A percentile compares a stretch with the other conserved stretches of the same genome.
phyloP scores from a whole-genome alignment of 164 flowering plant species.

The Kalanchoe fedtschenkoi region DNA sequence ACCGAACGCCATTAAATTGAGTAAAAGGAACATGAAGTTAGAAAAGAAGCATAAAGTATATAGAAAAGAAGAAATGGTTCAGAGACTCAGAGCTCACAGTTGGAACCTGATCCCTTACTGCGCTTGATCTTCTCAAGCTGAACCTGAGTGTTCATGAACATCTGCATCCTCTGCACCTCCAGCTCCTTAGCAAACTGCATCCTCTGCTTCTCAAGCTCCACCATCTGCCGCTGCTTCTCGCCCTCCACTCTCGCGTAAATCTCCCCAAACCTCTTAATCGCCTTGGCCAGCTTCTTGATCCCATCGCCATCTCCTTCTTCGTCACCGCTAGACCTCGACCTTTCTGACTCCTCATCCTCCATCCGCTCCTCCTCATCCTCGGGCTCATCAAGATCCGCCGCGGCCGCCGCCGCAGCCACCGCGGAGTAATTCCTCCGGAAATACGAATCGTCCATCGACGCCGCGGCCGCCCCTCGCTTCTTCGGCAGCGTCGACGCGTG shows the following conservation, averaged over 20 bases:
- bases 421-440: constrained; percentile 47
- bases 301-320: constrained; percentile 28
- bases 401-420: constrained; percentile 46
- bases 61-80: neutral
- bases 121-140: constrained; percentile 72
- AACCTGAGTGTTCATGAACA: constrained; percentile 74
- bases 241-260: constrained; percentile 71
- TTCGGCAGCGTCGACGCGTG: constrained; percentile 17
- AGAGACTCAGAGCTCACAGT: constrained; percentile 32
- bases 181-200: constrained; percentile 67
- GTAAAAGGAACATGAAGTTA: neutral
- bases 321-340: constrained; percentile 20
- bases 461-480: constrained; percentile 22
- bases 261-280: constrained; percentile 59
- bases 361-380: constrained; percentile 19
- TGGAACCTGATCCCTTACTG: constrained; percentile 31
- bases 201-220: constrained; percentile 79
- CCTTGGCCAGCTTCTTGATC: constrained; percentile 47
- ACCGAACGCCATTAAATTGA: neutral
- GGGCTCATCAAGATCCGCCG: constrained; percentile 11
- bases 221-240: constrained; percentile 61
- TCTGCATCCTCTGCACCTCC: constrained; percentile 78
- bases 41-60: neutral
- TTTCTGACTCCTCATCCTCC: constrained; percentile 20
- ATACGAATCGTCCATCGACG: constrained; percentile 26